Base-by-base conservation (phyloP, 805 yeast genomes). In the Saturnispora mendoncae region DNA sequence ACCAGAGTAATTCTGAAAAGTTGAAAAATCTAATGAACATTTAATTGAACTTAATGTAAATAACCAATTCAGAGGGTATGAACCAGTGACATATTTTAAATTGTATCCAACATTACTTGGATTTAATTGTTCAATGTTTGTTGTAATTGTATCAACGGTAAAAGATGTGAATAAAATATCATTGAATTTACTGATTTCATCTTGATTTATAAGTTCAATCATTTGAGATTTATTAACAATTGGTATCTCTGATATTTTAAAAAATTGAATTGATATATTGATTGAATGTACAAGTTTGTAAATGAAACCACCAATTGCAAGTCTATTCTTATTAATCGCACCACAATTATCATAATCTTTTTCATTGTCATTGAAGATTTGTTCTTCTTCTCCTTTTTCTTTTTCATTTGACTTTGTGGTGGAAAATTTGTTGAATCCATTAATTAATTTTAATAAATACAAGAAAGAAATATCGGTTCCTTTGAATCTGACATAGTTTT, bases 91-190 rank as follows among this genome's bases (percentile, higher is more conserved):
- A 41, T 64, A 73, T 14, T 58, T 44, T 10, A 73, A 49, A 31
- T 72, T 74, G 47, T 58, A 73, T 2, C 79, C 78, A 2, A 76
- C 62, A 43, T 55, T 53, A 35, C 48, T 51, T 5, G 41, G 36
- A 28, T 39, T 44, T 10, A 57, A 33, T 13, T 46, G 46, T 2
- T 54, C 41, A 10, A 52, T 29, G 38, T 43, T 46, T 4, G 48
- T 33, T 2, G 44, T 47, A 6, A 52, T 17, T 4, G 57, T 44
- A 20, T 48, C 52, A 8, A 55, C 20, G 4, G 42, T 42, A 4
- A 49, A 30, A 8, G 48, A 37, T 2, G 51, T 38, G 31, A 55
- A 49, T 1, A 55, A 19, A 1, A 46, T 24, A 12, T 47, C 44
- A n/a, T 44, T 30, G 5, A 46, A 36, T 3, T 35, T 20, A 8